Base-by-base conservation (phyloP, 805 yeast species). In the Sugiyamaella chiloensis region DNA sequence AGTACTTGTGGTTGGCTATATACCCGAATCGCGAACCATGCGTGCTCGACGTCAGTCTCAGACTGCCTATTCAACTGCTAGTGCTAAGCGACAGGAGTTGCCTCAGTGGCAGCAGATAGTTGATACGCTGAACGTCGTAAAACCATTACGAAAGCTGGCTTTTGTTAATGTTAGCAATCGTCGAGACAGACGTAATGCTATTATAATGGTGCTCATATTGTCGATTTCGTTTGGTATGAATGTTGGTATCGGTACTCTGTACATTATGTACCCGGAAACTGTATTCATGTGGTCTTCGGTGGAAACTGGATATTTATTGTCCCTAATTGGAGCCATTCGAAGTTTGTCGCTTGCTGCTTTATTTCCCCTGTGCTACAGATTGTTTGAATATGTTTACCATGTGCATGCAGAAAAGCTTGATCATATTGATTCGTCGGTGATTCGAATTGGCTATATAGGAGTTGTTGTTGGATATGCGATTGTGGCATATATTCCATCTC, bases 281-380 rank as follows among this genome's bases (percentile, higher is more conserved):
- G 39, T 49, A 39, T 64, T 61, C 48, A 45, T 55, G 9, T 64
- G 66, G 67, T 54, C 63, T 2, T 50, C 63, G 7, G 58, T 60
- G 4, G 64, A 62, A 46, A 59, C 60, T 5, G 67, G 67, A 4
- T 62, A 61, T 49, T 43, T 63, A 42, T 48, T 64, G 50, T 52
- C 66, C 4, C 12, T 58, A 24, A 30, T 47, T 20, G 64, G 67
- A 3, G 30, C 54, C 4, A 46, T 55, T 14, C 50, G 65, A 21
- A 53, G 56, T 7, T 12, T 59, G 11, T 42, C 53, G 5, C 49
- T 62, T 9, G 53, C 54, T 6, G 42, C 52, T 11, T 20, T 59
- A 4, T 45, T 58, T 21, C 67, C 67, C 7, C 5, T 52, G 6
- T 31, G 50, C 21, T 26, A 53, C 29, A 46, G 48, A 40, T 21